phyloP scores from a whole-genome alignment of 352 stramenopile species.

The Globisporangium mamillatum region DNA sequence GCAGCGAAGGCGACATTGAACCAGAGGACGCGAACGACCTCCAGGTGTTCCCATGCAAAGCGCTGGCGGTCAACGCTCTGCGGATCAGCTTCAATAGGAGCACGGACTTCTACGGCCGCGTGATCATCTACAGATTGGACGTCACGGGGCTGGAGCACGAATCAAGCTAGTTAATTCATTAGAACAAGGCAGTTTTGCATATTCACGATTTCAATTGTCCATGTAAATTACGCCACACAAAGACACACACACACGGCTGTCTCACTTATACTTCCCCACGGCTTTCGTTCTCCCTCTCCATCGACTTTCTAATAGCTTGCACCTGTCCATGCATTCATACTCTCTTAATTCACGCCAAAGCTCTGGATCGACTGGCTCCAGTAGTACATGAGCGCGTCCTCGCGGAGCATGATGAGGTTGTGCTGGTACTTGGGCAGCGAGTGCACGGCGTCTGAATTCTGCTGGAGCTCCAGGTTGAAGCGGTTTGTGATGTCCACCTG shows the following conservation, averaged over 20 bases:
- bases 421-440: conserved; percentile 82
- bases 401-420: conserved; percentile 79
- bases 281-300: background rate
- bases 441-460: conserved; percentile 67
- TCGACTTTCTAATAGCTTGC: background rate
- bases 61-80: conserved; percentile 33
- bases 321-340: background rate
- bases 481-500: conserved; percentile 61
- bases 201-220: conserved; percentile 1
- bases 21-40: conserved; percentile 55
- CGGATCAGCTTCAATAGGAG: conserved; percentile 56
- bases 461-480: conserved; percentile 57
- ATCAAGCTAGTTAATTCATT: background rate
- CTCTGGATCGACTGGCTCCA: conserved; percentile 77
- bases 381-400: conserved; percentile 86
- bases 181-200: background rate
- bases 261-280: background rate
- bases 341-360: conserved; percentile 19
- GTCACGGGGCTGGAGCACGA: conserved; percentile 33
- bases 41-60: conserved; percentile 35
- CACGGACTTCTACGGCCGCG: conserved; percentile 72
- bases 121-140: conserved; percentile 61
- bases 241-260: background rate
- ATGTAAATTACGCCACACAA: conserved; percentile 12
- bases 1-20: conserved; percentile 25